Percentiles rank a stretch among this genome's conserved stretches.
Evolutionary conservation across 2,329 filamentous ascomycete genomes (phyloP).

Genomic region (Berkeleyomyces rouxiae): DNA sequence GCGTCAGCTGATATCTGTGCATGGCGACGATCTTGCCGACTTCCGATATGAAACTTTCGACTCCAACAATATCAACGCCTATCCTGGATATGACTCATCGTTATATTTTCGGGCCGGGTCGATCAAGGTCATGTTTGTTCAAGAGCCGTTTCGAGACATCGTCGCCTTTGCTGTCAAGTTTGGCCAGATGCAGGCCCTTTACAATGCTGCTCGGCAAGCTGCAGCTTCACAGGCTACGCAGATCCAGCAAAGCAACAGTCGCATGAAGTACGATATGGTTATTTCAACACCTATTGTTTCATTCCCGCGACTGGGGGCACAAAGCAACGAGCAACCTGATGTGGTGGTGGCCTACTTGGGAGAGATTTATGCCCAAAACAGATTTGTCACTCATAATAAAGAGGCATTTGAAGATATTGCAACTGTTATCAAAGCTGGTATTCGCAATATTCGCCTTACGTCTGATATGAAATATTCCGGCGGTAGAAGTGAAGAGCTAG

Average conservation of each 20-base stretch:
- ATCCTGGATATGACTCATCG: conserved; percentile 89
- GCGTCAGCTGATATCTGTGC: conserved; percentile 78
- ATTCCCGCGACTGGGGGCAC: conserved; percentile 65
- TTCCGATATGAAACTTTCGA: conserved; percentile 98
- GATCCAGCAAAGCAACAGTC: conserved; percentile 75
- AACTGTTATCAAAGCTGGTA: conserved; percentile 80
- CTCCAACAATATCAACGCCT: conserved; percentile 46
- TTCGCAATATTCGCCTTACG: conserved; percentile 79
- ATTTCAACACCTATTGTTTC: conserved; percentile 93
- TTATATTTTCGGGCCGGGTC: conserved; percentile 83
- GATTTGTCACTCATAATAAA: conserved; percentile 39
- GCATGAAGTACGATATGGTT: conserved; percentile 84
- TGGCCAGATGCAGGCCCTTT: conserved; percentile 97
- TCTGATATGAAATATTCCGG: conserved; percentile 72
- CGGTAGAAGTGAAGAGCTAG: conserved; percentile 62
- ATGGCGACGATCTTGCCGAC: conserved; percentile 88
- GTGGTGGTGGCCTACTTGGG: conserved; percentile 83
- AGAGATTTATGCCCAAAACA: conserved; percentile 94
- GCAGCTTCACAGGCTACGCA: conserved; percentile 88
- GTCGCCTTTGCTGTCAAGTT: conserved; percentile 97
- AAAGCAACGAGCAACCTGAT: conserved; percentile 57
- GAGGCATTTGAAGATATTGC: conserved; percentile 46
- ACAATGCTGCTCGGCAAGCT: conserved; percentile 89
- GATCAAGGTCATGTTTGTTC: conserved; percentile 90
- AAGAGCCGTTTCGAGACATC: conserved; percentile 95